These are phyloP conservation scores for Mariannaea elegans DNA, from an alignment of 2,329 filamentous ascomycete genomes.

Conservation along the genomic window DNA sequence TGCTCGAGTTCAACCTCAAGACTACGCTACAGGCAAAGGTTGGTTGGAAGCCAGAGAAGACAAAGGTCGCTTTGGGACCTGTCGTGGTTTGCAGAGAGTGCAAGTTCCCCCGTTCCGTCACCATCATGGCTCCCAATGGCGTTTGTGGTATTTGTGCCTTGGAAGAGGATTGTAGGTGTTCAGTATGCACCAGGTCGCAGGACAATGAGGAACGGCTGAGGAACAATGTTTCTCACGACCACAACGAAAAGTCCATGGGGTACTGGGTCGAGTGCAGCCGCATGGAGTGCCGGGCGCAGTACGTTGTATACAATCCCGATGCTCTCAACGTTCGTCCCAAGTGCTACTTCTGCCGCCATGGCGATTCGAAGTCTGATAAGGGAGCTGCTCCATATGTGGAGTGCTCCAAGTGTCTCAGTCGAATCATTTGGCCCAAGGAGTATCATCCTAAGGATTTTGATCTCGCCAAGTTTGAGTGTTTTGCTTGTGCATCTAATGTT, in stretches of 20 bases:
- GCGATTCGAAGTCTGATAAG: slow-evolving; percentile 13
- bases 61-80: slow-evolving; percentile 52
- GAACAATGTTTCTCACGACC: slow-evolving; percentile 43
- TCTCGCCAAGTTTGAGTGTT: slow-evolving; percentile 48
- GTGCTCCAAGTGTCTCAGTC: slow-evolving; percentile 55
- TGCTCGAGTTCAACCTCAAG: slow-evolving; percentile 55
- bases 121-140: slow-evolving; percentile 52
- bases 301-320: slow-evolving; percentile 57
- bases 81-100: slow-evolving; percentile 52
- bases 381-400: slow-evolving; percentile 51
- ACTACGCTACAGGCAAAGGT: slow-evolving; percentile 54
- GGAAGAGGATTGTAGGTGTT: slow-evolving; percentile 31
- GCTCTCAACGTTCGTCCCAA: slow-evolving; percentile 55
- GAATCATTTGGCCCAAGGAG: slow-evolving; percentile 56
- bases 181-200: slow-evolving; percentile 26
- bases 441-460: slow-evolving; percentile 51
- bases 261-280: slow-evolving; percentile 59
- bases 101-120: slow-evolving; percentile 57
- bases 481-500: slow-evolving; percentile 48
- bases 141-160: slow-evolving; percentile 54
- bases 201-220: slow-evolving; percentile 35
- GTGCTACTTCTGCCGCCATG: slow-evolving; percentile 57
- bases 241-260: slow-evolving; percentile 43
- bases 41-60: slow-evolving; percentile 57
- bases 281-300: slow-evolving; percentile 56